These are phyloP conservation scores for Aspergillus quadrilineatus DNA, from an alignment of 2,329 filamentous ascomycete genomes.

Conservation along the genomic window DNA sequence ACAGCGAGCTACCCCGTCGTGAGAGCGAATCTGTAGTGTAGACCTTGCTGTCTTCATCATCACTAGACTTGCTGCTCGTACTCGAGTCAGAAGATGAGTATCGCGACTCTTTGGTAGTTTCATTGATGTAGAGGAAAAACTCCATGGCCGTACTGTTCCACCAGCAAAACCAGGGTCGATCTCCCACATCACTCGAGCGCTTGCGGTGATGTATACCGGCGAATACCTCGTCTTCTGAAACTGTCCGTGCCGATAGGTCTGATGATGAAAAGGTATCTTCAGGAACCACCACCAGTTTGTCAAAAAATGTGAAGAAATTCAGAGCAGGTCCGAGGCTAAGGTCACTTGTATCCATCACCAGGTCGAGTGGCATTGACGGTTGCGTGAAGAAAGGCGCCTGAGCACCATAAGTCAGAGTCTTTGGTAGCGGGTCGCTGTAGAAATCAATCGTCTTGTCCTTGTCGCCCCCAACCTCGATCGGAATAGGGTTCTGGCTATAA, in stretches of 20 bases:
- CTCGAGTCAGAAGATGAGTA: slow-evolving; percentile 20
- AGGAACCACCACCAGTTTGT: slow-evolving; percentile 61
- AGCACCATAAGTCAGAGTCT: slow-evolving; percentile 58
- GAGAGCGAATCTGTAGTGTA: slow-evolving; percentile 1
- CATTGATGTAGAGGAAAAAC: slow-evolving; percentile 63
- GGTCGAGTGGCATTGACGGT: slow-evolving; percentile 48
- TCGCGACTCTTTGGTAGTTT: slow-evolving; percentile 42
- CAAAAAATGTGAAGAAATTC: slow-evolving; percentile 62
- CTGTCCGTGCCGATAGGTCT: slow-evolving; percentile 30
- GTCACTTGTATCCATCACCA: slow-evolving; percentile 60
- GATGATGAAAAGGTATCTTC: slow-evolving; percentile 36
- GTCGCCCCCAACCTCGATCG: slow-evolving; percentile 32
- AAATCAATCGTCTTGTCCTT: slow-evolving; percentile 37
- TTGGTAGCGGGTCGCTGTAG: slow-evolving; percentile 37
- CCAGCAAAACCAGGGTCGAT: slow-evolving; percentile 67
- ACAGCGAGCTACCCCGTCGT: slow-evolving; percentile 13
- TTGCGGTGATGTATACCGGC: slow-evolving; percentile 34
- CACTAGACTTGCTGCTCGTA: not conserved
- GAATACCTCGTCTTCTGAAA: slow-evolving; percentile 26
- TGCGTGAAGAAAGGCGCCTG: slow-evolving; percentile 55
- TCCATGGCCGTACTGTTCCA: slow-evolving; percentile 69
- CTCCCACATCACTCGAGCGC: slow-evolving; percentile 51
- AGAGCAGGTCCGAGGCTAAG: slow-evolving; percentile 59
- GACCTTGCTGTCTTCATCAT: not conserved
- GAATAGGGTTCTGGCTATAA: slow-evolving; percentile 33